A percentile compares a stretch with the other conserved stretches of the same genome.
phyloP scores from a whole-genome alignment of 2,329 filamentous ascomycete genomes.

The Geosmithia morbida region DNA sequence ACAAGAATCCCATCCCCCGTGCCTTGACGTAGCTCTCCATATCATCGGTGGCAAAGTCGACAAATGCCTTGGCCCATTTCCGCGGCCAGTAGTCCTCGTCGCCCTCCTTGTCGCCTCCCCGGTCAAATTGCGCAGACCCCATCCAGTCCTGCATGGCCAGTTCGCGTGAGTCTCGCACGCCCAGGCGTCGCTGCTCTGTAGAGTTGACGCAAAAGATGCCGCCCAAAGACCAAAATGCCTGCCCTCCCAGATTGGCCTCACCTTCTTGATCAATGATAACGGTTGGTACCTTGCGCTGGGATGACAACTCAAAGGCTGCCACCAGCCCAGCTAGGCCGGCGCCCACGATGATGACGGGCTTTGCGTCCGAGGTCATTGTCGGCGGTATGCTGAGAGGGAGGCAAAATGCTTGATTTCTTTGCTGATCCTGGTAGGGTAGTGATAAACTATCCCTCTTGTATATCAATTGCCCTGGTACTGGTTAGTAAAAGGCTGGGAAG shows the following conservation, averaged over 20 bases:
- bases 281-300: slow-evolving; percentile 30
- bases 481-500: too few relatives aligned
- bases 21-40: slow-evolving; percentile 43
- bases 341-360: slow-evolving; percentile 39
- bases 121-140: slow-evolving; percentile 42
- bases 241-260: slow-evolving; percentile 39
- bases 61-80: slow-evolving; percentile 48
- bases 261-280: slow-evolving; percentile 45
- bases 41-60: slow-evolving; percentile 43
- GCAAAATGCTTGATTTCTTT: not conserved
- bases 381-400: not conserved
- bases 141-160: slow-evolving; percentile 47
- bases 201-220: slow-evolving; percentile 47
- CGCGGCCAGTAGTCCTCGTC: slow-evolving; percentile 42
- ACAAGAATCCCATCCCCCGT: slow-evolving; percentile 34
- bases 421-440: not conserved
- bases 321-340: slow-evolving; percentile 44
- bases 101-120: slow-evolving; percentile 21
- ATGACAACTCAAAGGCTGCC: slow-evolving; percentile 37
- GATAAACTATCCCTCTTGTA: not conserved
- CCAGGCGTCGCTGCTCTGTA: slow-evolving; percentile 37
- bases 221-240: slow-evolving; percentile 51
- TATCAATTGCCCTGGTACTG: not conserved
- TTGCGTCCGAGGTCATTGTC: not conserved
- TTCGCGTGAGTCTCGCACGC: slow-evolving; percentile 41